Evolutionary conservation across 331 rosid genomes (phyloP).

Genomic region (Pyrus hybrid): DNA sequence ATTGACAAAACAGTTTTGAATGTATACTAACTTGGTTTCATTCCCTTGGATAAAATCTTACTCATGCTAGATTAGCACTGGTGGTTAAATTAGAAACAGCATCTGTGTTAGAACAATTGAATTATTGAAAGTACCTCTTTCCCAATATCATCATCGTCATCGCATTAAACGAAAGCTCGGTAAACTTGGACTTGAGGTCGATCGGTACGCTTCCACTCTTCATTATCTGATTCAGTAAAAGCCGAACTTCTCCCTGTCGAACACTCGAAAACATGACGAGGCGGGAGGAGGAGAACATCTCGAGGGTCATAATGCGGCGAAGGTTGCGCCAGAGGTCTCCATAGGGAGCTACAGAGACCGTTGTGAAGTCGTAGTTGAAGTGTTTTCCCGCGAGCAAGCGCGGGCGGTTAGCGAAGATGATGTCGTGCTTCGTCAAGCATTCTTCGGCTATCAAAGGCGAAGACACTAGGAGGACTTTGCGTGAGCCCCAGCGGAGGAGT

Average conservation of each 20-base stretch:
- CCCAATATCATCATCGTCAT: conserved; percentile 22
- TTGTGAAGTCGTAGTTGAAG: conserved; percentile 16
- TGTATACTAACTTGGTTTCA: too few species aligned
- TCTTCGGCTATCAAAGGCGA: conserved; percentile 19
- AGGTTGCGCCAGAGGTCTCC: conserved; percentile 19
- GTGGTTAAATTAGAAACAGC: too few species aligned
- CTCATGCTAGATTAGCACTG: too few species aligned
- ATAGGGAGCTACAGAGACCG: background rate
- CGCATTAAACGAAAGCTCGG: conserved; percentile 10
- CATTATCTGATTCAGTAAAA: background rate
- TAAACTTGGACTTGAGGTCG: conserved; percentile 10
- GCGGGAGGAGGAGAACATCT: conserved; percentile 5
- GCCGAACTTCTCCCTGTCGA: background rate
- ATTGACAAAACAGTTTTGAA: too few species aligned
- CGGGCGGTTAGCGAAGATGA: conserved; percentile 22
- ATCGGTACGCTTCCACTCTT: background rate
- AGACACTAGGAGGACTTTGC: conserved; percentile 8
- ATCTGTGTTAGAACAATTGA: too few species aligned
- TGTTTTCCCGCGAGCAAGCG: conserved; percentile 4
- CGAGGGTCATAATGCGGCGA: conserved; percentile 7
- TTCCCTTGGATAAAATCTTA: too few species aligned
- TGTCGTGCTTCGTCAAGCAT: conserved; percentile 10
- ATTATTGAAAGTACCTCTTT: background rate
- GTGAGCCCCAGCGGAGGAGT: conserved; percentile 14
- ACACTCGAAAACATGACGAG: background rate